These are phyloP conservation scores for Lactarius quietus DNA, from an alignment of 768 basidiomycete genomes.

Conservation along the genomic window DNA sequence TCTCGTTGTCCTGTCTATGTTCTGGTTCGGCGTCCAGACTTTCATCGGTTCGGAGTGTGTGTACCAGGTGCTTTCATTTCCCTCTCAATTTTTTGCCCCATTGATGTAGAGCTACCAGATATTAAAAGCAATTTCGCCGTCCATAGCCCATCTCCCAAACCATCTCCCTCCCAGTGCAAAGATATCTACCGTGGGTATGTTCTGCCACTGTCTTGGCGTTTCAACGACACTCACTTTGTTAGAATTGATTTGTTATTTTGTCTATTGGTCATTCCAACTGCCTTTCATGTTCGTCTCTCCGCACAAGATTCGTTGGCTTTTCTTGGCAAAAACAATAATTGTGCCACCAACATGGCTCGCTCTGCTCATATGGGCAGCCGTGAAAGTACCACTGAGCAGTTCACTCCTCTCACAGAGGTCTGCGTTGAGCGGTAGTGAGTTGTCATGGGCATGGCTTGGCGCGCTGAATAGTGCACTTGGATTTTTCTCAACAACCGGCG, in stretches of 20 bases:
- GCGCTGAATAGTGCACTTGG: constrained; percentile 76
- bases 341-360: constrained; percentile 43
- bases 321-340: constrained; percentile 54
- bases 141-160: constrained; percentile 60
- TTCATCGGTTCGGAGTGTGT: constrained; percentile 59
- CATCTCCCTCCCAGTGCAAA: constrained; percentile 51
- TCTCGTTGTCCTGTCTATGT: constrained; percentile 71
- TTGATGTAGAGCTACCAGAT: constrained; percentile 36
- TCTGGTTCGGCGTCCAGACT: constrained; percentile 82
- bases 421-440: constrained; percentile 46
- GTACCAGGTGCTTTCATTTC: constrained; percentile 44
- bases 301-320: constrained; percentile 71
- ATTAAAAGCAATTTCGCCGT: constrained; percentile 83
- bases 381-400: constrained; percentile 55
- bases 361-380: constrained; percentile 39
- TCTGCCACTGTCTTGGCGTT: background rate
- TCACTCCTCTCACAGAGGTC: constrained; percentile 56
- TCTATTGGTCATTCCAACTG: constrained; percentile 75
- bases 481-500: constrained; percentile 64
- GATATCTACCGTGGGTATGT: constrained; percentile 61
- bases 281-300: constrained; percentile 74
- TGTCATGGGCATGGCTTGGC: constrained; percentile 75
- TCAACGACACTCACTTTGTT: constrained; percentile 9
- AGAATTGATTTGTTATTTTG: constrained; percentile 70
- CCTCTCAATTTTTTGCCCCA: background rate